A percentile compares a stretch with the other conserved stretches of the same genome.
These are phyloP conservation scores for Tolypocladium tropicale DNA, from an alignment of 2,329 filamentous ascomycete species.

Conservation along the genomic window DNA sequence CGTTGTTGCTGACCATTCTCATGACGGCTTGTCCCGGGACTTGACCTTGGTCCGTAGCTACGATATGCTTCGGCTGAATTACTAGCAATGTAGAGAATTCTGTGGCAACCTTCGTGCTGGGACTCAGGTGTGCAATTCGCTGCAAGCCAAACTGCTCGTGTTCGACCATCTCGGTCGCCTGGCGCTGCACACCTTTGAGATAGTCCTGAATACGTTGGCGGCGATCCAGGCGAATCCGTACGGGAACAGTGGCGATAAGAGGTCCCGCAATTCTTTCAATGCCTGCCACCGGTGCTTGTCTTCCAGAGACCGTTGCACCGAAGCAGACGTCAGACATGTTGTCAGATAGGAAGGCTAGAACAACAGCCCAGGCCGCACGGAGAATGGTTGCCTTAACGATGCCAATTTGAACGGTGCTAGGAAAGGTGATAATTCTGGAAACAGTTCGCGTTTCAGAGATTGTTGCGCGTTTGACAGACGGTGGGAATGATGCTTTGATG, in stretches of 20 bases:
- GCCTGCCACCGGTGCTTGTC: slow-evolving; percentile 36
- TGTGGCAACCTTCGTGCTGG: background rate
- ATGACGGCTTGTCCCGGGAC: background rate
- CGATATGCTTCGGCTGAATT: background rate
- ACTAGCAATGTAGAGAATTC: background rate
- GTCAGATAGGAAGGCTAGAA: background rate
- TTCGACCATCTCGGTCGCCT: background rate
- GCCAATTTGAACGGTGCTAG: background rate
- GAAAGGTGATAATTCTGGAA: background rate
- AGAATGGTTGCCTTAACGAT: background rate
- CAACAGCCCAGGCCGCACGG: slow-evolving; percentile 6
- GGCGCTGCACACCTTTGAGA: background rate
- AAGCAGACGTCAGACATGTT: slow-evolving; percentile 38
- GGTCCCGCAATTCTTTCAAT: slow-evolving; percentile 47
- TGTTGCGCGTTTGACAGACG: background rate
- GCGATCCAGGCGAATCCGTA: slow-evolving; percentile 22
- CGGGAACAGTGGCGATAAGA: slow-evolving; percentile 50
- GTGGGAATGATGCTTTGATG: background rate
- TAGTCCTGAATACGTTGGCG: background rate
- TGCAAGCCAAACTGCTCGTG: background rate
- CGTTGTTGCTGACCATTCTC: background rate
- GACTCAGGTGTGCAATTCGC: background rate
- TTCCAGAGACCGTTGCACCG: slow-evolving; percentile 48
- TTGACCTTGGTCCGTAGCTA: background rate
- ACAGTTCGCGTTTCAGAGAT: background rate